Percentiles rank a stretch among this genome's conserved stretches.
phyloP scores from a whole-genome alignment of 2,329 filamentous ascomycete species.

The Paecilomyces sp. region DNA sequence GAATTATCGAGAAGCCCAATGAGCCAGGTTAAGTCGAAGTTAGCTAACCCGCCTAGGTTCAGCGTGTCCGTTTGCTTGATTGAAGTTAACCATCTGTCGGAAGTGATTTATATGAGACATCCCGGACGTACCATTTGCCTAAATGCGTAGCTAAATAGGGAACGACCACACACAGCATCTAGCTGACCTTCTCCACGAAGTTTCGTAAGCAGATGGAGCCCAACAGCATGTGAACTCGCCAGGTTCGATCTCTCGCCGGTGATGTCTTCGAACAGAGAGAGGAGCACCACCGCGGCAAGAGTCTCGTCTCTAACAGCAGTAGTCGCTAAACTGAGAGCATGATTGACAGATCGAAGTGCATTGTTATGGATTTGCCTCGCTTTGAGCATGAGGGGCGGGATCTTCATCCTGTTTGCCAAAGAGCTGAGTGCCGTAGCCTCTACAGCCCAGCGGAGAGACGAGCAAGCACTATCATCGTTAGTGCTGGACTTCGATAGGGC shows the following conservation, averaged over 20 bases:
- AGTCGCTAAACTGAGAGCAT: conserved; percentile 19
- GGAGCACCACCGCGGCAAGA: conserved; percentile 28
- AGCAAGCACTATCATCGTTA: conserved; percentile 11
- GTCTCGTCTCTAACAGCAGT: conserved; percentile 29
- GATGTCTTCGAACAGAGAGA: conserved; percentile 33
- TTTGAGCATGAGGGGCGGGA: conserved; percentile 16
- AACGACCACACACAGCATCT: conserved; percentile 21
- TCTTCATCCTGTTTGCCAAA: conserved; percentile 21
- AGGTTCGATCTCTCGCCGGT: conserved; percentile 28
- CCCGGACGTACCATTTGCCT: conserved; percentile 22
- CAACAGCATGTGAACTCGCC: conserved; percentile 27
- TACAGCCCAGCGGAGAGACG: conserved; percentile 25
- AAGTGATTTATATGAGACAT: background rate
- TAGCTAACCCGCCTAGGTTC: conserved; percentile 23
- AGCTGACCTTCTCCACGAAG: conserved; percentile 24
- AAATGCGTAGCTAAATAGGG: conserved; percentile 31
- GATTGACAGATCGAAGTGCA: conserved; percentile 21
- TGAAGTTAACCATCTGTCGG: background rate
- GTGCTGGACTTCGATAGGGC: conserved; percentile 16
- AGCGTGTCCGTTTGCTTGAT: conserved; percentile 27
- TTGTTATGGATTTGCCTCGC: conserved; percentile 25
- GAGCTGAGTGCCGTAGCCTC: conserved; percentile 29
- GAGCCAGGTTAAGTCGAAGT: conserved; percentile 22
- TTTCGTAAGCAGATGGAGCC: conserved; percentile 28
- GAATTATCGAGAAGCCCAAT: conserved; percentile 17